A percentile compares a stretch with the other conserved stretches of the same genome.
Conservation (phyloP, 306 rosid species). For the Prosopis cineraria region DNA sequence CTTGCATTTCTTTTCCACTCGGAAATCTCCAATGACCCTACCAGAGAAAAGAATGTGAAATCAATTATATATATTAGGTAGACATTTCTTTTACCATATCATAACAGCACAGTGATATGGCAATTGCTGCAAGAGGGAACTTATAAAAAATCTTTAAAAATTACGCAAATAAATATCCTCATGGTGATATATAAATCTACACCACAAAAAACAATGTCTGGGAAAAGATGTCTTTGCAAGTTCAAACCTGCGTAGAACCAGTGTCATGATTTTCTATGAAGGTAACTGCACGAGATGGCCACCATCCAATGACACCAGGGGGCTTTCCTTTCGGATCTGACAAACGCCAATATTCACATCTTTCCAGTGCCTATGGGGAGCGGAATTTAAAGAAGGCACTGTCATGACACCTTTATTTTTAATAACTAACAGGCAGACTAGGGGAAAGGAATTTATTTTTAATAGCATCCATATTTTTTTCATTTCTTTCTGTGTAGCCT, state of each 20-base stretch:
- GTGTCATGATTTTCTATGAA: slow-evolving; percentile 95
- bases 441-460: slow-evolving; percentile 11
- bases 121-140: neutral
- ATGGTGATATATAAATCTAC: neutral
- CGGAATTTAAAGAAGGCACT: slow-evolving; percentile 5
- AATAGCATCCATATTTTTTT: neutral
- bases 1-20: slow-evolving; percentile 77
- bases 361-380: slow-evolving; percentile 61
- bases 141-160: neutral
- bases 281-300: slow-evolving; percentile 96
- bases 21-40: slow-evolving; percentile 99
- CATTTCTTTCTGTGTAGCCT: neutral
- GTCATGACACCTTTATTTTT: too few species aligned
- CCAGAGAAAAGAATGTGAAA: slow-evolving; percentile 26
- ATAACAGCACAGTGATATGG: neutral
- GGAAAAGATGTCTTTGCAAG: slow-evolving; percentile 4
- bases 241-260: slow-evolving; percentile 92
- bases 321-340: slow-evolving; percentile 76
- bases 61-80: neutral
- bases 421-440: neutral
- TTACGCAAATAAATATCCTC: neutral
- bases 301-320: slow-evolving; percentile 94
- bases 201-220: slow-evolving; percentile 1
- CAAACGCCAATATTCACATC: slow-evolving; percentile 91
- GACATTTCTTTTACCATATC: neutral